These are phyloP conservation scores for Trichocladium antarcticum DNA, from an alignment of 495 filamentous ascomycete genomes.

Conservation along the genomic window DNA sequence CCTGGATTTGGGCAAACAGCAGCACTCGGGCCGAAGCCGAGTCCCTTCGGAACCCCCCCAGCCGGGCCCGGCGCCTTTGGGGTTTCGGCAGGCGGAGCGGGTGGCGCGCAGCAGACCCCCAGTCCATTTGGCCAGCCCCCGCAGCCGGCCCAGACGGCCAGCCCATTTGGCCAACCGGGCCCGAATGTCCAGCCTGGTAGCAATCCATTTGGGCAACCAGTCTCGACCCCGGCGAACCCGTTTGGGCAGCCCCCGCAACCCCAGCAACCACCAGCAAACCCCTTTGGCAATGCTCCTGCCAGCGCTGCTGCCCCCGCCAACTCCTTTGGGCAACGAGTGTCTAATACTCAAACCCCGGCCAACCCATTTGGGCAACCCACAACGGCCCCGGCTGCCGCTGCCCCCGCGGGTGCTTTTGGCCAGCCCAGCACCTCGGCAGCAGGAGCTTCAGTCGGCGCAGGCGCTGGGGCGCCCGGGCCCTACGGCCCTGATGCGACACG, in stretches of 20 bases:
- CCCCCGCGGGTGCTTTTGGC: background rate
- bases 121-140: constrained; percentile 16
- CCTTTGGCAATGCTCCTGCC: constrained; percentile 10
- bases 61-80: constrained; percentile 4
- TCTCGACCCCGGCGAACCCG: background rate
- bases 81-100: no score
- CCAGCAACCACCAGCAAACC: background rate
- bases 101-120: background rate
- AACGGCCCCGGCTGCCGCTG: constrained; percentile 19
- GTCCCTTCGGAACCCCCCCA: constrained; percentile 20
- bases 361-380: constrained; percentile 12
- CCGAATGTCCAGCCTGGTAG: background rate
- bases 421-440: constrained; percentile 6
- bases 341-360: no score
- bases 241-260: constrained; percentile 8
- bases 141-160: constrained; percentile 4
- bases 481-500: constrained; percentile 33
- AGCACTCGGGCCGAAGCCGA: constrained; percentile 15
- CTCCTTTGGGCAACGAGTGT: no score
- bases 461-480: constrained; percentile 14
- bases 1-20: constrained; percentile 23
- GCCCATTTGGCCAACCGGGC: constrained; percentile 5
- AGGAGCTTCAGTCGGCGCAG: constrained; percentile 3
- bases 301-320: background rate
- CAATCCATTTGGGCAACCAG: constrained; percentile 30